Percentiles rank a stretch among this genome's conserved stretches.
Conservation (phyloP, 169 alveolate species). For the Plasmodium ovale region DNA sequence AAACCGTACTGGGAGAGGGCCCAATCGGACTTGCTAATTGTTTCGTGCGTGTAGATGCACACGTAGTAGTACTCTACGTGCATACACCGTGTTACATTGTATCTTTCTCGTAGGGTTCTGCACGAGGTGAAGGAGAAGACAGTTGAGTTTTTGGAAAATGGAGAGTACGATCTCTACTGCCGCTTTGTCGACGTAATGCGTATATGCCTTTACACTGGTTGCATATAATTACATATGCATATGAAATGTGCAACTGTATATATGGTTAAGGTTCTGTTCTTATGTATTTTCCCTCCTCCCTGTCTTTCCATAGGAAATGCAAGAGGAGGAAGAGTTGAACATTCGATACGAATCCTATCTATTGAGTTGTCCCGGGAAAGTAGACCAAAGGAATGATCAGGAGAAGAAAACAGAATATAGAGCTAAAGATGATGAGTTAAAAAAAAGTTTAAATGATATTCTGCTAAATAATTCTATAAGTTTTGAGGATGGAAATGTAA, state of each 20-base stretch:
- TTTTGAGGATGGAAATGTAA: slow-evolving; percentile 2
- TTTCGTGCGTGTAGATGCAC: neutral
- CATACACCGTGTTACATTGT: neutral
- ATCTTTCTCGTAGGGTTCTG: neutral
- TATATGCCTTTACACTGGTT: neutral
- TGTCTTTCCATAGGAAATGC: slow-evolving; percentile 20
- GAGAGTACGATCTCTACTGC: slow-evolving; percentile 29
- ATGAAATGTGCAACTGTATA: neutral
- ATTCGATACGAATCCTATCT: slow-evolving; percentile 56
- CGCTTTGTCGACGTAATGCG: slow-evolving; percentile 26
- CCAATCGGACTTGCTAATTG: too few species aligned
- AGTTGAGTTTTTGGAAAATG: slow-evolving; percentile 38
- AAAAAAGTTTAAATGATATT: neutral
- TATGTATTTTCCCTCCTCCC: neutral
- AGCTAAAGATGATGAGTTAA: neutral
- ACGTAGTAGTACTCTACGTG: neutral
- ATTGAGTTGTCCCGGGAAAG: neutral
- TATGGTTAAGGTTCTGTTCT: neutral
- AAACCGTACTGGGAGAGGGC: too few species aligned
- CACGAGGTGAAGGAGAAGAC: slow-evolving; percentile 23
- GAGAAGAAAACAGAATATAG: too few species aligned
- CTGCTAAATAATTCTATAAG: neutral
- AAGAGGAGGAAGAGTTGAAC: slow-evolving; percentile 41
- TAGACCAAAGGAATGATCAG: neutral
- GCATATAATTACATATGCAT: neutral